Percentiles rank a stretch among this genome's conserved stretches.
These are phyloP conservation scores for Suillus lakei DNA, from an alignment of 768 basidiomycete genomes.

Conservation along the genomic window DNA sequence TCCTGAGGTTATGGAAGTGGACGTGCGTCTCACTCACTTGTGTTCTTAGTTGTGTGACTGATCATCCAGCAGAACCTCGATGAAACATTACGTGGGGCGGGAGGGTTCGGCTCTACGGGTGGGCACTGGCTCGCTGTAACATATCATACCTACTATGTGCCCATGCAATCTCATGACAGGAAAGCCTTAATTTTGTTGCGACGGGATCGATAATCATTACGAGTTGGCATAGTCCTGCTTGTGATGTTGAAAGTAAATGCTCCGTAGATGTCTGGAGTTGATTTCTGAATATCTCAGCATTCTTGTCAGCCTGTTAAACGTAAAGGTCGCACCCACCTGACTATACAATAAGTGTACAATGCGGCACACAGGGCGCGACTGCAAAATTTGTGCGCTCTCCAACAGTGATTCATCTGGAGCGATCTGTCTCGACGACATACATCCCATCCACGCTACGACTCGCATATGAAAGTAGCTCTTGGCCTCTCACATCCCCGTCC, in stretches of 20 bases:
- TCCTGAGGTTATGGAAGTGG: slow-evolving; percentile 84
- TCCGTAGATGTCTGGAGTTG: not conserved
- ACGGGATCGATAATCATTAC: not conserved
- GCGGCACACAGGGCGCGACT: not conserved
- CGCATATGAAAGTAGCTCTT: slow-evolving; percentile 55
- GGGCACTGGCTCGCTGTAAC: slow-evolving; percentile 65
- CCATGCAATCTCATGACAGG: too few relatives aligned
- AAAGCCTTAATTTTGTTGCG: not conserved
- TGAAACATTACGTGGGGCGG: slow-evolving; percentile 80
- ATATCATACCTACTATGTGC: slow-evolving; percentile 22
- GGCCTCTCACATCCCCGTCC: slow-evolving; percentile 40
- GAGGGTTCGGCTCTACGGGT: slow-evolving; percentile 96
- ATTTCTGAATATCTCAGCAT: not conserved
- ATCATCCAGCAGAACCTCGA: slow-evolving; percentile 68
- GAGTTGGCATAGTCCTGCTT: not conserved
- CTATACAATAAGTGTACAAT: not conserved
- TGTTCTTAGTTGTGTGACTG: slow-evolving; percentile 11
- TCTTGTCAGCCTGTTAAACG: not conserved
- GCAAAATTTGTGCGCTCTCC: not conserved
- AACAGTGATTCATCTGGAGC: slow-evolving; percentile 23
- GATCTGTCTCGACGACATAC: slow-evolving; percentile 63
- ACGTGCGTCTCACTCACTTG: slow-evolving; percentile 52
- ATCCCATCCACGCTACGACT: slow-evolving; percentile 50
- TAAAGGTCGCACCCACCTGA: not conserved
- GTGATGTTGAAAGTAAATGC: not conserved